Conservation (phyloP, 257 asterid species). For the Rhazya stricta region DNA sequence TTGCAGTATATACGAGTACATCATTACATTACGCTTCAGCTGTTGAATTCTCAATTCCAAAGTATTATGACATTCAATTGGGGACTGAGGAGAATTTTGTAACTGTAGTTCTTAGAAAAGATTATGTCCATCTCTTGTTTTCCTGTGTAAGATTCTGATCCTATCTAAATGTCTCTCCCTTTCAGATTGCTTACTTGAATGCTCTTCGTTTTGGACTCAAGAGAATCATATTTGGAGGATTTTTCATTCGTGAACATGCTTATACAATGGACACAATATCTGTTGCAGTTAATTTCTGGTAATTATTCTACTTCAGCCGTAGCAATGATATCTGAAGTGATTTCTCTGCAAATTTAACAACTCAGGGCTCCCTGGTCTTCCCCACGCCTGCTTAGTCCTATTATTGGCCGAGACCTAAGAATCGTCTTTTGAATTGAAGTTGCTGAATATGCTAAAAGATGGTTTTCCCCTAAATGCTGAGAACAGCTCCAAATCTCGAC, state of each 20-base stretch:
- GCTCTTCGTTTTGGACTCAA: conserved; percentile 79
- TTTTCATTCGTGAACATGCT: conserved; percentile 81
- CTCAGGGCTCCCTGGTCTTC: neutral
- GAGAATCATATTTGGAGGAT: conserved; percentile 87
- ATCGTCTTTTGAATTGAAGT: neutral
- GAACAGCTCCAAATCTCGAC: neutral
- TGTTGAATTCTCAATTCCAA: neutral
- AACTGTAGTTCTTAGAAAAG: neutral
- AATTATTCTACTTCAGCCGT: conserved; percentile 11
- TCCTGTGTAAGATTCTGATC: neutral
- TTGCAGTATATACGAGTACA: neutral
- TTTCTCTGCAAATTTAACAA: neutral
- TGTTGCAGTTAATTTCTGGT: conserved; percentile 92
- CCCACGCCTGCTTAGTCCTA: too few relatives aligned
- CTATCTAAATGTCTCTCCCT: conserved; percentile 10
- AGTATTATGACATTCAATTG: neutral
- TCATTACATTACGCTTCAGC: neutral
- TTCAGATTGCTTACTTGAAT: conserved; percentile 86
- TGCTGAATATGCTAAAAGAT: too few relatives aligned
- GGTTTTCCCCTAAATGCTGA: neutral
- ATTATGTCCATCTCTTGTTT: neutral
- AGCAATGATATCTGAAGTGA: neutral
- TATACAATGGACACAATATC: conserved; percentile 97
- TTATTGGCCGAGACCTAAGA: neutral
- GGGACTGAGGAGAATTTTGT: neutral